These are phyloP conservation scores for Trichomonas vaginalis DNA, from an alignment of 208 protist genomes.

Conservation along the genomic window DNA sequence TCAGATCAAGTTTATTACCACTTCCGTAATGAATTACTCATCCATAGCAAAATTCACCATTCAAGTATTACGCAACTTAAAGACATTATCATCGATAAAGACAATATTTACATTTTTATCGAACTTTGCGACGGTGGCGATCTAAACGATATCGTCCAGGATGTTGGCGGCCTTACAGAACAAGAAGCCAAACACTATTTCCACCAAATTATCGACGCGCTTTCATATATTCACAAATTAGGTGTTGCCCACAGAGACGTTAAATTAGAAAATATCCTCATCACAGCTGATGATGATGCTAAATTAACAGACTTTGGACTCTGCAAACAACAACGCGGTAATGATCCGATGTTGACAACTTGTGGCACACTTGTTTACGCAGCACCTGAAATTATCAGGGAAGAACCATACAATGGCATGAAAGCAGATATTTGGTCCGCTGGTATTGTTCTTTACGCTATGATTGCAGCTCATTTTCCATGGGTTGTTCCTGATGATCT, in stretches of 20 bases:
- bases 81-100: neutral
- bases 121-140: neutral
- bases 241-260: neutral
- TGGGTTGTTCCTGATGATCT: neutral
- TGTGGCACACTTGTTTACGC: neutral
- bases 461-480: conserved; percentile 2
- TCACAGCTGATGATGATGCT: neutral
- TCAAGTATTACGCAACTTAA: neutral
- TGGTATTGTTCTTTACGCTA: neutral
- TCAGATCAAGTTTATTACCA: neutral
- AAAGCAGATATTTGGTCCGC: conserved; percentile 13
- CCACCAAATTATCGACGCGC: neutral
- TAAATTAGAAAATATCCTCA: neutral
- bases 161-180: neutral
- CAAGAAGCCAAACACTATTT: neutral
- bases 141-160: neutral
- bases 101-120: neutral
- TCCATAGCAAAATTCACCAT: neutral
- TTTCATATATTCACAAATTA: neutral
- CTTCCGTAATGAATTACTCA: neutral
- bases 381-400: neutral
- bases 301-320: neutral
- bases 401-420: neutral
- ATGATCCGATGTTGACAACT: neutral
- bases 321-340: neutral